These are phyloP conservation scores for Limtongia smithiae DNA, from an alignment of 805 yeast genomes.

Conservation along the genomic window DNA sequence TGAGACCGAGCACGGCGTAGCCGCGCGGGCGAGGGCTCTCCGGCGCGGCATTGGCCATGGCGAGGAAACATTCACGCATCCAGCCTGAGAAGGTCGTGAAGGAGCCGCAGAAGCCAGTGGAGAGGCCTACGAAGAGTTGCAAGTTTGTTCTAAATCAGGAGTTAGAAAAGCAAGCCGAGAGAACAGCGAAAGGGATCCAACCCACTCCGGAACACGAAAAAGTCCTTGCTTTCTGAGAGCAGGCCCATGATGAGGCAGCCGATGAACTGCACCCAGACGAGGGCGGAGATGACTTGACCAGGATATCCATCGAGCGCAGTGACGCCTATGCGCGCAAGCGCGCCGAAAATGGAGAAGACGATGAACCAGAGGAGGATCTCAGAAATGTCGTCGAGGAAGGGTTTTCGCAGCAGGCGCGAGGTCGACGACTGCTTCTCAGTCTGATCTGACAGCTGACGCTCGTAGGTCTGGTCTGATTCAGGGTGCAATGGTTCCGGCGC, in stretches of 20 bases:
- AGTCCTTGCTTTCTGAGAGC: slow-evolving; percentile 13
- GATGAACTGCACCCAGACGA: slow-evolving; percentile 31
- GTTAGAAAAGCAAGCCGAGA: not conserved
- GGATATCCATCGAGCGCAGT: slow-evolving; percentile 25
- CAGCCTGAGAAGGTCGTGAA: slow-evolving; percentile 33
- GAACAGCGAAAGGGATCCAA: not conserved
- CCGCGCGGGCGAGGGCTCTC: slow-evolving; percentile 24
- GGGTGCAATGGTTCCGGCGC: too few relatives aligned
- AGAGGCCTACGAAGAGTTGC: slow-evolving; percentile 26
- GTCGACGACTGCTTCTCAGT: too few relatives aligned
- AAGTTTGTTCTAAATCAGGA: slow-evolving; percentile 1
- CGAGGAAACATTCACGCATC: slow-evolving; percentile 29
- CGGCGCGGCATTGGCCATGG: slow-evolving; percentile 27
- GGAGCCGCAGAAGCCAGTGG: slow-evolving; percentile 34
- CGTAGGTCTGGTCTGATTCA: too few relatives aligned
- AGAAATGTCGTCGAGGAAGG: slow-evolving; percentile 1
- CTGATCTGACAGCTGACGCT: too few relatives aligned
- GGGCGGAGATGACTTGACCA: slow-evolving; percentile 17
- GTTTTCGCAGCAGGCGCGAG: too few relatives aligned
- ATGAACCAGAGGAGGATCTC: slow-evolving; percentile 21
- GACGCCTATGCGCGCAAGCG: slow-evolving; percentile 30
- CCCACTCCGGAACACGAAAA: slow-evolving; percentile 9
- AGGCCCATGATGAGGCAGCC: slow-evolving; percentile 33
- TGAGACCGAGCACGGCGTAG: slow-evolving; percentile 25
- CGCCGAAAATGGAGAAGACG: slow-evolving; percentile 30